Base-by-base conservation (phyloP, 495 filamentous ascomycete genomes). In the Halenospora varia region DNA sequence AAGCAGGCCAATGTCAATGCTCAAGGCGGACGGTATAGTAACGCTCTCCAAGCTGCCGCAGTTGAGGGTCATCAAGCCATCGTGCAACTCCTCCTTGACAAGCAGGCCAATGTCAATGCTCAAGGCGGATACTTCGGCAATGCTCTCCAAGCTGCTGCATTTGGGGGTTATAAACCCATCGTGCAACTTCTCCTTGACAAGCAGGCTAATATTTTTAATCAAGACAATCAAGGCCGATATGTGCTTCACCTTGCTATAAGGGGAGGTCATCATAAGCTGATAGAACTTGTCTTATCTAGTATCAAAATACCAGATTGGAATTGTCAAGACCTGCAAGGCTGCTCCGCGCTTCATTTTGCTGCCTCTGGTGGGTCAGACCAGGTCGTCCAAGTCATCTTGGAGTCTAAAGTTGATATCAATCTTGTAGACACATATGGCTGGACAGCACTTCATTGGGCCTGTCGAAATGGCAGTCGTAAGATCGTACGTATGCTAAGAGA, bases 371-470 rank as follows among this genome's bases (percentile, higher is more conserved):
- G 65, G 3, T 46, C 61, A 44, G 24, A 63, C 17, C 45, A 48
- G 19, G 42, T 60, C 25, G 54, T 65, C n/a, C 29, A 64, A 39
- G 19, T 53, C 41, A 52, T 68, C 15, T 29, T 65, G 10, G 20
- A 60, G 4, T 44, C 44, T 10, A 56, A 57, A 41, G 60, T 62
- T 25, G 53, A 61, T 55, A 40, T 62, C 25, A 66, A 66, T 46
- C 64, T 63, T 15, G 19, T n/a, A 17, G 48, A 62, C 23, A 61
- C 35, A 22, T 23, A 11, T 13, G 25, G 41, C 23, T 47, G 47
- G 54, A 56, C 54, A 49, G 55, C 72, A 10, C 62, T 72, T 48
- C 70, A 72, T 54, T 64, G 68, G 40, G 70, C 72, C 20, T 63
- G 68, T 26, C 39, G 35, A 29, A 51, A 53, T 25, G 56, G 56